Percentiles rank a stretch among this genome's conserved stretches.
Evolutionary conservation across 495 filamentous ascomycete species (phyloP).

Genomic region (Aspergillus olivimuriae): DNA sequence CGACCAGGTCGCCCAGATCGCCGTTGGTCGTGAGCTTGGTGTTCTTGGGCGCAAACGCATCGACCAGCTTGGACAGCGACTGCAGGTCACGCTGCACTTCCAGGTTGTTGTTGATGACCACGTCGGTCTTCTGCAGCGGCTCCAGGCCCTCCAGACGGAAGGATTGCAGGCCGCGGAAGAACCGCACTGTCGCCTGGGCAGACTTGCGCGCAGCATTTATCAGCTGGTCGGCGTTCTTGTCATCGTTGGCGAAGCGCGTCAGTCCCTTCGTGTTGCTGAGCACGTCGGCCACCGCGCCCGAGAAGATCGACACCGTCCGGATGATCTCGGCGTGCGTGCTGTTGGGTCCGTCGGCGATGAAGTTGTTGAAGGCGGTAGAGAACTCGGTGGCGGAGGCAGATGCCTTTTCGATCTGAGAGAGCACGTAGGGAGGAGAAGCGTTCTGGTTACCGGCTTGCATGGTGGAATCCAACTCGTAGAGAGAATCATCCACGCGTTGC

Average conservation of each 20-base stretch:
- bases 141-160: slow-evolving; percentile 89
- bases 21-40: slow-evolving; percentile 73
- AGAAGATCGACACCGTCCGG: slow-evolving; percentile 82
- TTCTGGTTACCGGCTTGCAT: slow-evolving; percentile 99
- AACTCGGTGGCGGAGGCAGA: slow-evolving; percentile 93
- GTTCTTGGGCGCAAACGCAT: slow-evolving; percentile 80
- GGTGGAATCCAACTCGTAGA: slow-evolving; percentile 93
- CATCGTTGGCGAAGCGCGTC: slow-evolving; percentile 87
- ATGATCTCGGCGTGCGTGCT: slow-evolving; percentile 88
- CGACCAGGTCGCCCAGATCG: slow-evolving; percentile 89
- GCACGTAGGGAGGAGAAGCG: slow-evolving; percentile 88
- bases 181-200: slow-evolving; percentile 82
- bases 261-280: slow-evolving; percentile 94
- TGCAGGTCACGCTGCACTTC: slow-evolving; percentile 91
- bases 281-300: slow-evolving; percentile 87
- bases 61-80: slow-evolving; percentile 83
- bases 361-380: slow-evolving; percentile 94
- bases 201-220: slow-evolving; percentile 75
- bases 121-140: slow-evolving; percentile 80
- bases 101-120: slow-evolving; percentile 93
- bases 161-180: slow-evolving; percentile 91
- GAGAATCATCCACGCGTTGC: slow-evolving; percentile 88
- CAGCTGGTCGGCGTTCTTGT: slow-evolving; percentile 84
- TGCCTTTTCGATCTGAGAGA: slow-evolving; percentile 96
- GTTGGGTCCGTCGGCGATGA: slow-evolving; percentile 93